A percentile compares a stretch with the other conserved stretches of the same genome.
Evolutionary conservation across 768 basidiomycete genomes (phyloP).

Genomic region (Boletus sensibilis): DNA sequence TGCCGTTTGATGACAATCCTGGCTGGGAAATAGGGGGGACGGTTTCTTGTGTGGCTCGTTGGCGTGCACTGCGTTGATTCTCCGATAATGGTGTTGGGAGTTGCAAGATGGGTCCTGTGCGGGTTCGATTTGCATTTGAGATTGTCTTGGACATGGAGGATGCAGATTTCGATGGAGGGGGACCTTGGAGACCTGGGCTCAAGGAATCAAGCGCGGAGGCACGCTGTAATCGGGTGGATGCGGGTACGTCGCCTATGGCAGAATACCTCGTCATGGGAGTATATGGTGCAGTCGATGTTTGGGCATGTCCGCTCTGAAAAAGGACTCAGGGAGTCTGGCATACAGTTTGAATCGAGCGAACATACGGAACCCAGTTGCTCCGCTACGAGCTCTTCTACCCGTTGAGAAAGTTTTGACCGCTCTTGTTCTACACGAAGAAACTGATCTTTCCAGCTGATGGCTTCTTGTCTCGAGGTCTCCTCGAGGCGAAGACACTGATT

Average conservation of each 20-base stretch:
- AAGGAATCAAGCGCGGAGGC: slow-evolving; percentile 18
- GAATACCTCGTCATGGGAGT: slow-evolving; percentile 35
- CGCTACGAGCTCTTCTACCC: slow-evolving; percentile 57
- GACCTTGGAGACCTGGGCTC: slow-evolving; percentile 30
- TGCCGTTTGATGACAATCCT: slow-evolving; percentile 9
- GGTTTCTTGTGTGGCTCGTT: slow-evolving; percentile 16
- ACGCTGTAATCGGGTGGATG: slow-evolving; percentile 25
- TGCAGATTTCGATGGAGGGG: slow-evolving; percentile 33
- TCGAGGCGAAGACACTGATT: slow-evolving; percentile 54
- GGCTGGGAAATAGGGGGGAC: background rate
- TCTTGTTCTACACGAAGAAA: slow-evolving; percentile 74
- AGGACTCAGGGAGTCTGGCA: background rate
- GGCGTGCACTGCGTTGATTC: slow-evolving; percentile 27
- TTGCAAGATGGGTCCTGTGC: slow-evolving; percentile 15
- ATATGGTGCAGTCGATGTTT: slow-evolving; percentile 24
- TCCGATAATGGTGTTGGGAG: slow-evolving; percentile 34
- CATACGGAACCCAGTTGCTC: slow-evolving; percentile 46
- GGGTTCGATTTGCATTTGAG: slow-evolving; percentile 8
- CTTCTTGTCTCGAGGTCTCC: slow-evolving; percentile 46
- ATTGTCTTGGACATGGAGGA: slow-evolving; percentile 27
- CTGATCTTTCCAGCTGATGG: slow-evolving; percentile 77
- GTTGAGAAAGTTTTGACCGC: slow-evolving; percentile 53
- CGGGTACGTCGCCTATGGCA: slow-evolving; percentile 24
- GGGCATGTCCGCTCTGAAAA: slow-evolving; percentile 17
- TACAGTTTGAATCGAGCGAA: slow-evolving; percentile 2